Base-by-base conservation (phyloP, 2,329 filamentous ascomycete species). In the Ciborinia camelliae region DNA sequence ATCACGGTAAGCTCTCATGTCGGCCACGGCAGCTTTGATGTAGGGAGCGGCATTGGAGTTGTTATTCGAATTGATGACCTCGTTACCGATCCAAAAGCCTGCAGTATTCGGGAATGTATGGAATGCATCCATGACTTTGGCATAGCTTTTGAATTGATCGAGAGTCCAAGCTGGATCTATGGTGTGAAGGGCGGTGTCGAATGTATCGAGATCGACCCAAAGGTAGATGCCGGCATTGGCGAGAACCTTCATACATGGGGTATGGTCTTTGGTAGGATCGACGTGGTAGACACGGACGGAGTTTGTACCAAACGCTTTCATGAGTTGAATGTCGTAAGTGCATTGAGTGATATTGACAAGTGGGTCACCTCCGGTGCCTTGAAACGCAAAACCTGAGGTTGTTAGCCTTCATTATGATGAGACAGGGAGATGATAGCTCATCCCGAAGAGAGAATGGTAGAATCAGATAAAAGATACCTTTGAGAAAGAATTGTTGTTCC, bases 281-380 rank as follows among this genome's bases (percentile, higher is more conserved):
- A 96, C 90, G 73, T 96, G 91, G 77, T 96, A 96, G 65, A 95
- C 90, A 63, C 92, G 90, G 72, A 96, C 92, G 32, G 89, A 83
- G 76, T 96, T 96, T 73, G 89, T 85, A 66, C 91, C 91, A 60
- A 96, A 81, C 35, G 87, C 85, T 76, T 90, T 84, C 90, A 96
- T 96, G 73, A 93, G 81, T 10, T 79, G 76, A 52, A 88, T 88
- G 78, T 97, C 92, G 69, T 86, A 84, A 70, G 82, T 77, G 79
- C 91, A 96, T 79, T 96, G 92, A 59, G 84, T 84, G 35, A 84
- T 83, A 74, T 95, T 84, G 70, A 90, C 78, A 67, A 96, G 84
- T 55, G 92, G 92, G 74, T 97, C 92, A 57, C 88, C 81, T n/a
- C 79, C 76, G 45, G 78, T 79, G 64, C 86, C 77, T 75, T 87